A percentile compares a stretch with the other conserved stretches of the same genome.
These are phyloP conservation scores for Flaveria ramosissima DNA, from an alignment of 129 eudicot species.

Conservation along the genomic window DNA sequence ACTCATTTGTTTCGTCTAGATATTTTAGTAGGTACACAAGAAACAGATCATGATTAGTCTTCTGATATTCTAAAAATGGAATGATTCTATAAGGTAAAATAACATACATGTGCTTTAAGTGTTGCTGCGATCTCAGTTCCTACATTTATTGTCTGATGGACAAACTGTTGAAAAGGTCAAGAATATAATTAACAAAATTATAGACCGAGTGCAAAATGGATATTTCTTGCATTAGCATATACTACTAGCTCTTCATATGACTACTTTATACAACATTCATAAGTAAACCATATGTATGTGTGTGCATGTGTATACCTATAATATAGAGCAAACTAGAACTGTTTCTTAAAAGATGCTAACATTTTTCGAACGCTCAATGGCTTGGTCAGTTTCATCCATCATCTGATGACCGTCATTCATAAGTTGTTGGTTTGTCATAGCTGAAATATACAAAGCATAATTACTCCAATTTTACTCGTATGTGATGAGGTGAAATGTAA, in stretches of 20 bases:
- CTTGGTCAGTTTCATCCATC: conserved; percentile 99
- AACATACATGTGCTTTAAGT: conserved; percentile 76
- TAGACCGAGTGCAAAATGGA: conserved; percentile 7
- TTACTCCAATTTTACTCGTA: conserved; percentile 6
- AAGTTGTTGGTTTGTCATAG: conserved; percentile 82
- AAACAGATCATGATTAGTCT: conserved; percentile 18
- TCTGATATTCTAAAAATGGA: conserved; percentile 7
- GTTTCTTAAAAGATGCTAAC: conserved; percentile 34
- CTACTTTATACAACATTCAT: background rate
- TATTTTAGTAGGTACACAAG: conserved; percentile 9
- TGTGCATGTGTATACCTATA: background rate
- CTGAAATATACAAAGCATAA: conserved; percentile 44
- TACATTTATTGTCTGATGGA: conserved; percentile 73
- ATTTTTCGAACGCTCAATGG: conserved; percentile 83
- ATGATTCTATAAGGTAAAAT: conserved; percentile 18
- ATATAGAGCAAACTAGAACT: background rate
- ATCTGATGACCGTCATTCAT: conserved; percentile 75
- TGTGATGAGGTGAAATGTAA: background rate
- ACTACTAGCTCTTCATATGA: background rate
- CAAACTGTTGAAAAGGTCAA: conserved; percentile 49
- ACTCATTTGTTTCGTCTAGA: conserved; percentile 93
- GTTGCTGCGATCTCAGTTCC: conserved; percentile 92
- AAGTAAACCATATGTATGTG: too few relatives aligned
- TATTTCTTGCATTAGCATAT: background rate
- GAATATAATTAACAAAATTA: conserved; percentile 3